A percentile compares a stretch with the other conserved stretches of the same genome.
phyloP scores from a whole-genome alignment of 805 yeast genomes.

The Yarrowia hollandica region DNA sequence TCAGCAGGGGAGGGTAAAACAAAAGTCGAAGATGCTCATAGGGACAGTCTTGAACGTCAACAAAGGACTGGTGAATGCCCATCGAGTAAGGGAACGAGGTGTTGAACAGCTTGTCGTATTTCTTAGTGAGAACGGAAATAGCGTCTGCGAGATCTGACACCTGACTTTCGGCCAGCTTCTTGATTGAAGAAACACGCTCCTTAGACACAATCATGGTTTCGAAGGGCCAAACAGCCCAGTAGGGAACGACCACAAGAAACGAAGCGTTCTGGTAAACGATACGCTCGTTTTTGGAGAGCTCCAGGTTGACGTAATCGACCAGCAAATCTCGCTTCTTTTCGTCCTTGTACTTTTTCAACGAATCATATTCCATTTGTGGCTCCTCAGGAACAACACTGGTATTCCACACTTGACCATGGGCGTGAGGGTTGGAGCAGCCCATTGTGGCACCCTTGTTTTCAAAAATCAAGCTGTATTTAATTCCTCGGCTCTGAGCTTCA shows the following conservation, averaged over 20 bases:
- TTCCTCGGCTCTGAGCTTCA: slow-evolving; percentile 46
- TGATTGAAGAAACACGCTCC: slow-evolving; percentile 52
- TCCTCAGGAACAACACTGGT: slow-evolving; percentile 64
- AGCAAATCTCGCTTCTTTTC: slow-evolving; percentile 51
- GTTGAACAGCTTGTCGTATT: slow-evolving; percentile 69
- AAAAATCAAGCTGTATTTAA: slow-evolving; percentile 65
- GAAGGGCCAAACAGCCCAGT: slow-evolving; percentile 84
- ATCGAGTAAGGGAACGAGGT: slow-evolving; percentile 76
- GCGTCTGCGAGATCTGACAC: slow-evolving; percentile 57
- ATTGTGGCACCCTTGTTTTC: slow-evolving; percentile 77
- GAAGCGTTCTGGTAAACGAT: slow-evolving; percentile 60
- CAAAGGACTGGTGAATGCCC: slow-evolving; percentile 79
- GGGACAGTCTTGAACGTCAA: slow-evolving; percentile 45
- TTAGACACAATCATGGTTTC: slow-evolving; percentile 67
- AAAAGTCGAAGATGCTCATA: slow-evolving; percentile 64
- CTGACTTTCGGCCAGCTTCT: slow-evolving; percentile 50
- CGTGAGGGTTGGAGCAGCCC: slow-evolving; percentile 84
- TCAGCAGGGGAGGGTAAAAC: slow-evolving; percentile 73
- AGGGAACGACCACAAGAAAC: slow-evolving; percentile 70
- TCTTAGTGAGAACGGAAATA: slow-evolving; percentile 54
- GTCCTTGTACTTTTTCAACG: slow-evolving; percentile 51
- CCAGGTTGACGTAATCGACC: slow-evolving; percentile 62
- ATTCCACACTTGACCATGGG: slow-evolving; percentile 84
- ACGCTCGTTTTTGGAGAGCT: slow-evolving; percentile 47
- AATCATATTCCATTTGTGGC: slow-evolving; percentile 56